Base-by-base conservation (phyloP, 768 basidiomycete species). In the Serendipita sp. region DNA sequence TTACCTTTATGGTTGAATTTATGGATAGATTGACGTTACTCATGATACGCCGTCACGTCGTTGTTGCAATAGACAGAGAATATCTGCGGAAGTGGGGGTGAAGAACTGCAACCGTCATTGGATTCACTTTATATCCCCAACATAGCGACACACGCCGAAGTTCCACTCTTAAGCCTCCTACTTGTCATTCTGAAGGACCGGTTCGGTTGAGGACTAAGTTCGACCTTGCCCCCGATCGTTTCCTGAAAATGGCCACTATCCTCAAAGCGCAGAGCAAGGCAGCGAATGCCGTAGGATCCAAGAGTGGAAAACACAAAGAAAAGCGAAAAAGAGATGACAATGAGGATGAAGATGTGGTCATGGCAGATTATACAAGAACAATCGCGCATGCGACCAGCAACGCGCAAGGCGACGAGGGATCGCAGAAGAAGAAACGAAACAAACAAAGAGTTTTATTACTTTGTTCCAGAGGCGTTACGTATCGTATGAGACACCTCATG, bases 401-500 rank as follows among this genome's bases (percentile, higher is more conserved):
- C 7, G 5, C 38, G 13, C 38, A 41, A 13, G 38, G 69, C 71
- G 41, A 71, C 69, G 4, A 72, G 77, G 15, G 48, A 38, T 34
- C 56, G 13, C 38, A 41, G 38, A 63, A 51, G 84, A 81, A 71
- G 79, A 76, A 73, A 84, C 85, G 83, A 74, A 94, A 97, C 78
- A 96, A 92, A 81, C 95, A 99, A 78, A 84, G 94, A 67, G 94
- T 97, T 3, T 78, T 99, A 63, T 73, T 98, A 70, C 83, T 97
- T 60, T 91, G 89, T 46, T 98, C 95, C 60, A 81, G 96, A 65
- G 96, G 96, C 63, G 82, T 97, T 64, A 97, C 92, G 18, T 89
- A 94, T 74, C 83, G 96, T 32, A 97, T 97, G 93, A 78, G 96
- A 68, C 96, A 99, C 74, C 78, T 99, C 66, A 93, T 97, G 91